A percentile compares a stretch with the other conserved stretches of the same genome.
Evolutionary conservation across 2,329 filamentous ascomycete genomes (phyloP).

Genomic region (Xylaria polymorpha): DNA sequence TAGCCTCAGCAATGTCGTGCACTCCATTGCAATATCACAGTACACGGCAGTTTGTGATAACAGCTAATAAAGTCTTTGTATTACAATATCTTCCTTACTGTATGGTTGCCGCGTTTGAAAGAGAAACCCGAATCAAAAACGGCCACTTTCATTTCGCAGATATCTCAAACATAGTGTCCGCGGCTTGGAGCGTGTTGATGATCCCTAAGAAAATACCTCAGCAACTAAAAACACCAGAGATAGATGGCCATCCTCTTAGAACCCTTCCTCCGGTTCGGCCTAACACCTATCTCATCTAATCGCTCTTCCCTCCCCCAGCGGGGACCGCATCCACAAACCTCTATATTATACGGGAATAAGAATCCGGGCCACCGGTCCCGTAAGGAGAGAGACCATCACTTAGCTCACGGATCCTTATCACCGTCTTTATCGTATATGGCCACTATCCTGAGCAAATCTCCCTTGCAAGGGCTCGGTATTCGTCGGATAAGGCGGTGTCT

Average conservation of each 20-base stretch:
- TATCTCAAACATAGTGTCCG: not conserved
- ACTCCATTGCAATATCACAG: not conserved
- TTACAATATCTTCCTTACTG: not conserved
- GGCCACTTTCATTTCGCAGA: not conserved
- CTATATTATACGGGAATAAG: not conserved
- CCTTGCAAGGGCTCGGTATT: not conserved
- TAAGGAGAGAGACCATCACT: not conserved
- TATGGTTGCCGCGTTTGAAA: not conserved
- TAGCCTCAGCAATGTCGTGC: too few species aligned
- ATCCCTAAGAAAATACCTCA: not conserved
- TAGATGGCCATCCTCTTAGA: not conserved
- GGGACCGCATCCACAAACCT: not conserved
- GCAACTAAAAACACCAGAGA: not conserved
- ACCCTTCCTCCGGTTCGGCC: not conserved
- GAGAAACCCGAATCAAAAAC: not conserved
- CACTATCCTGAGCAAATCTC: too few species aligned
- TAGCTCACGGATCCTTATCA: not conserved
- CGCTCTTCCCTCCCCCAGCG: not conserved
- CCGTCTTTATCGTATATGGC: not conserved
- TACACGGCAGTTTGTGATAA: not conserved
- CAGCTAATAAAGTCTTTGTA: not conserved
- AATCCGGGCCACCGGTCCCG: not conserved
- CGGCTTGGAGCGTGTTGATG: not conserved
- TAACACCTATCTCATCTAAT: not conserved
- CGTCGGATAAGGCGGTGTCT: slow-evolving; percentile 7